phyloP scores from a whole-genome alignment of 2,329 filamentous ascomycete genomes.

The Epichloe sp. region DNA sequence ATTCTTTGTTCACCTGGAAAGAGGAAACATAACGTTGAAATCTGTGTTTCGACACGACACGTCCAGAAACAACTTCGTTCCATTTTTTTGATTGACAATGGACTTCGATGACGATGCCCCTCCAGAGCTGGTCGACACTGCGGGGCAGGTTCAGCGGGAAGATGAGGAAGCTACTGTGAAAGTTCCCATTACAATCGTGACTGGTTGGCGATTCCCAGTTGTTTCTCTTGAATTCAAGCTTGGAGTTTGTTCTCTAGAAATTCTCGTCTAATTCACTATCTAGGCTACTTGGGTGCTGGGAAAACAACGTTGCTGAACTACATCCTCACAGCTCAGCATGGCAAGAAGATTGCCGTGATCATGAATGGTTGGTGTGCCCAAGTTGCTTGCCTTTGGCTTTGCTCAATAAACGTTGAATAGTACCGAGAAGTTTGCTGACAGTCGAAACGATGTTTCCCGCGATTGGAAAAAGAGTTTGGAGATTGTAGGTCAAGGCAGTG shows the following conservation, averaged over 20 bases:
- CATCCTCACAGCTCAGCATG: constrained; percentile 86
- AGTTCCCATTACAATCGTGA: constrained; percentile 77
- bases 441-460: neutral
- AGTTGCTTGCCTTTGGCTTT: neutral
- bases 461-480: constrained; percentile 51
- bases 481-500: constrained; percentile 44
- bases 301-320: constrained; percentile 96
- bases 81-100: constrained; percentile 25
- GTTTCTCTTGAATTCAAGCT: neutral
- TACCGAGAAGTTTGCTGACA: neutral
- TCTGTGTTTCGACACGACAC: neutral
- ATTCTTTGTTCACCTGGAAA: neutral
- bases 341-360: constrained; percentile 96
- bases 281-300: constrained; percentile 86
- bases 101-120: constrained; percentile 54
- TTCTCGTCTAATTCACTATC: neutral
- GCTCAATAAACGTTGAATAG: neutral
- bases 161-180: constrained; percentile 39
- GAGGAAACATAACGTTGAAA: neutral
- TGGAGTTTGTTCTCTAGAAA: neutral
- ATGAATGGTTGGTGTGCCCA: constrained; percentile 53
- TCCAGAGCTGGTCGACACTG: constrained; percentile 46
- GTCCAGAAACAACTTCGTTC: neutral
- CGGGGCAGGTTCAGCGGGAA: constrained; percentile 24
- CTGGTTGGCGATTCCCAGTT: constrained; percentile 35